A percentile compares a stretch with the other conserved stretches of the same genome.
These are phyloP conservation scores for Saccharomycopsis sp. DNA, from an alignment of 805 yeast species.

Conservation along the genomic window DNA sequence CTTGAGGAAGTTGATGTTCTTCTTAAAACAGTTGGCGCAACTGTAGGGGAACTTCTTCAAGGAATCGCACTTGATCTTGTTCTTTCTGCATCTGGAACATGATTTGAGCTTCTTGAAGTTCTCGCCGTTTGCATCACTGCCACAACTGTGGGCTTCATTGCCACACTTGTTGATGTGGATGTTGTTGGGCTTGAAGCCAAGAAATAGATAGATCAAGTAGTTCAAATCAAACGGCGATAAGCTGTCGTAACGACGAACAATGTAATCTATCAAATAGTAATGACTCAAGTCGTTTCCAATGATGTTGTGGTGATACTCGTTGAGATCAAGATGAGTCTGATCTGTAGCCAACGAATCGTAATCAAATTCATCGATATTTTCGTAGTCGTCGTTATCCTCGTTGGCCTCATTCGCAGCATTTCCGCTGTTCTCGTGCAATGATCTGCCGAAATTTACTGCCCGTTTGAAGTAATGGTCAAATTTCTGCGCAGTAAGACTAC, in stretches of 20 bases:
- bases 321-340: conserved; percentile 6
- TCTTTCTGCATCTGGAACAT: conserved; percentile 20
- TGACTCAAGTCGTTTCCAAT: not conserved
- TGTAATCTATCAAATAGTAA: conserved; percentile 3
- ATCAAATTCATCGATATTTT: conserved; percentile 13
- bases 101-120: conserved; percentile 20
- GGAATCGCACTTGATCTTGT: conserved; percentile 21
- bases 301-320: conserved; percentile 1
- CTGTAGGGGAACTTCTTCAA: conserved; percentile 18
- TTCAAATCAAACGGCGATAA: conserved; percentile 13
- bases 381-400: conserved; percentile 1
- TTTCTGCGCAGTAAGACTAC: not conserved
- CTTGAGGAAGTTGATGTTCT: conserved; percentile 16
- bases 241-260: conserved; percentile 15
- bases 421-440: not conserved
- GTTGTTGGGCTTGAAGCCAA: conserved; percentile 12
- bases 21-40: conserved; percentile 21
- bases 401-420: conserved; percentile 1
- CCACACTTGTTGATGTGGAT: not conserved
- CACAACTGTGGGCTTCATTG: not conserved
- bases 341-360: conserved; percentile 9
- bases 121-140: conserved; percentile 1
- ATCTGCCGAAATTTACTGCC: conserved; percentile 11
- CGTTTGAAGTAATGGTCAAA: conserved; percentile 5
- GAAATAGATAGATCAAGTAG: conserved; percentile 16